Percentiles rank a stretch among this genome's conserved stretches.
Conservation (phyloP, 768 basidiomycete genomes). For the Auricularia cornea region DNA sequence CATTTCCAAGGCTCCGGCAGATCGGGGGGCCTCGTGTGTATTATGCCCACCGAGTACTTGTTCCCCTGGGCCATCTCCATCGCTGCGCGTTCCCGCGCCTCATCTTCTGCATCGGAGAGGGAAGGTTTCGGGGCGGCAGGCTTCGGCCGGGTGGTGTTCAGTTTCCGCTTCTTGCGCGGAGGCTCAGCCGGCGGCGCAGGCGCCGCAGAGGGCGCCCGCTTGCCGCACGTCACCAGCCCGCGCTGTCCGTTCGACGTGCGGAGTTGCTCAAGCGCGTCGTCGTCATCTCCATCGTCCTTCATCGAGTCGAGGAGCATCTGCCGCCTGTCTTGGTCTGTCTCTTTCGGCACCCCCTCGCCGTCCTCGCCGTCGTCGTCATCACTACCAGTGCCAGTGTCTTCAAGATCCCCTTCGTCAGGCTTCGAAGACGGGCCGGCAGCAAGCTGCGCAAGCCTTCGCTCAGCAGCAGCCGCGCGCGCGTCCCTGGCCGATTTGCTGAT, state of each 20-base stretch:
- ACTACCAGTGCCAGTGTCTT: slow-evolving; percentile 11
- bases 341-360: slow-evolving; percentile 21
- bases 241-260: neutral
- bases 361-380: slow-evolving; percentile 15
- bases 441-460: slow-evolving; percentile 38
- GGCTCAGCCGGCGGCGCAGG: neutral
- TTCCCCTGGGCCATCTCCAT: too few relatives aligned
- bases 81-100: too few relatives aligned
- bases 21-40: too few relatives aligned
- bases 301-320: slow-evolving; percentile 42
- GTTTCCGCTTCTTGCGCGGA: neutral
- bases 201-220: too few relatives aligned
- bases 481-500: slow-evolving; percentile 70
- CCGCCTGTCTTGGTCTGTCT: slow-evolving; percentile 43
- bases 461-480: slow-evolving; percentile 68
- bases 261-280: neutral
- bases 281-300: slow-evolving; percentile 34
- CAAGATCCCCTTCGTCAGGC: slow-evolving; percentile 11
- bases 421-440: slow-evolving; percentile 3
- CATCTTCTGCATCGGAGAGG: neutral
- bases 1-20: too few relatives aligned
- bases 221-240: neutral
- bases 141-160: neutral
- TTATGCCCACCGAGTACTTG: too few relatives aligned
- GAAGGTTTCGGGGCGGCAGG: neutral